A percentile compares a stretch with the other conserved stretches of the same genome.
Evolutionary conservation across 192 early-diverging fungal species (phyloP).

Genomic region (Funneliformis geosporum): DNA sequence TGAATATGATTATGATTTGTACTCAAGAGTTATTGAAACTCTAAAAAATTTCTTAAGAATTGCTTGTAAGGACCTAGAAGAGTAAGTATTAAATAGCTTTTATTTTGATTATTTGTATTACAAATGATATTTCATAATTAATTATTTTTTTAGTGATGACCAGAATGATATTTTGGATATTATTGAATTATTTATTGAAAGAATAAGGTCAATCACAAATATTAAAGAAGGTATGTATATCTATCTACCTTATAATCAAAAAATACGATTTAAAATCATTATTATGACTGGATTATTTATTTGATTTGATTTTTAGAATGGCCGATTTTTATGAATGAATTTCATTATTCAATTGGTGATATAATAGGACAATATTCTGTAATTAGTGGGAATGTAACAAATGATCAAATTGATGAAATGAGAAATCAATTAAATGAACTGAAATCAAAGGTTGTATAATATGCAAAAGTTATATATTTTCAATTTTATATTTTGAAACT

Average conservation of each 20-base stretch:
- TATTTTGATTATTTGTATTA: too few relatives aligned
- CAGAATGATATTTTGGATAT: slow-evolving; percentile 54
- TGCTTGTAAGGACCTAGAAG: neutral
- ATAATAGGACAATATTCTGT: slow-evolving; percentile 38
- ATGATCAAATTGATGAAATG: neutral
- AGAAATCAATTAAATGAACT: neutral
- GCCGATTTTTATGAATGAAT: slow-evolving; percentile 39
- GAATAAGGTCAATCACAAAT: slow-evolving; percentile 37
- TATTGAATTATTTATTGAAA: slow-evolving; percentile 47
- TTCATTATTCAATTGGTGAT: slow-evolving; percentile 39
- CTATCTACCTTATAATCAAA: neutral
- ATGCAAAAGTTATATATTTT: neutral
- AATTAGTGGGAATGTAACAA: neutral
- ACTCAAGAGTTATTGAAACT: slow-evolving; percentile 36
- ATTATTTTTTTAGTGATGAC: slow-evolving; percentile 38
- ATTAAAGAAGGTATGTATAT: slow-evolving; percentile 35
- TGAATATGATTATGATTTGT: slow-evolving; percentile 39
- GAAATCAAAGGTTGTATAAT: neutral
- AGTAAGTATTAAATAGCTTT: slow-evolving; percentile 21
- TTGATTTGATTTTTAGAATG: slow-evolving; percentile 34
- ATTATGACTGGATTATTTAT: neutral
- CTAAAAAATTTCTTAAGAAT: slow-evolving; percentile 38
- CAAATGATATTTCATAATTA: too few relatives aligned
- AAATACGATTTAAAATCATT: neutral
- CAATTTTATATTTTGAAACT: neutral